Percentiles rank a stretch among this genome's conserved stretches.
Evolutionary conservation across 148 eudicot genomes (phyloP).

Genomic region (Amaranthus hypochondriacus): DNA sequence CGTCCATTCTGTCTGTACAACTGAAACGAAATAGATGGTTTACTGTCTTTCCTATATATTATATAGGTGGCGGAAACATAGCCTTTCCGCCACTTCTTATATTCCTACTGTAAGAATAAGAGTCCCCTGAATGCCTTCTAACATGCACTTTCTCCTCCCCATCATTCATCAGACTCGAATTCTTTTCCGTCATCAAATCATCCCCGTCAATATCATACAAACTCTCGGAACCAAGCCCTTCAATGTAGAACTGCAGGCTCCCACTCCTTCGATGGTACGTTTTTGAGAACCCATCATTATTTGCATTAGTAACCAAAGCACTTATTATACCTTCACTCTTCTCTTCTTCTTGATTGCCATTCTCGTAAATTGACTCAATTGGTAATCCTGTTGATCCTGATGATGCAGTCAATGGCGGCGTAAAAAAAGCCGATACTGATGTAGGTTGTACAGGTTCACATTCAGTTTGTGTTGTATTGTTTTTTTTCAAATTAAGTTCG

Average conservation of each 20-base stretch:
- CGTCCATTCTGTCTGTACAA: conserved; percentile 66
- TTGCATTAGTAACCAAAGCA: conserved; percentile 4
- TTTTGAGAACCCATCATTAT: conserved; percentile 10
- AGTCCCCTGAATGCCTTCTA: conserved; percentile 14
- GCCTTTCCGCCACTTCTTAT: conserved; percentile 27
- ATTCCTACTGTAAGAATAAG: conserved; percentile 27
- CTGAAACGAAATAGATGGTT: conserved; percentile 58
- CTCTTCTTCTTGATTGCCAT: conserved; percentile 11
- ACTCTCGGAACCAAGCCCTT: conserved; percentile 90
- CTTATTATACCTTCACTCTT: conserved; percentile 1
- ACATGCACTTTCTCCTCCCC: conserved; percentile 15
- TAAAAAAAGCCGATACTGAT: conserved; percentile 8
- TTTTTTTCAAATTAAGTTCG: conserved; percentile 52
- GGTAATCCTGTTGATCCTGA: conserved; percentile 4
- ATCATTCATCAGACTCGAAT: neutral
- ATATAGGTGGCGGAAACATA: conserved; percentile 74
- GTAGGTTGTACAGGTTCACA: neutral
- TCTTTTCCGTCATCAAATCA: conserved; percentile 32
- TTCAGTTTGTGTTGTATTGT: neutral
- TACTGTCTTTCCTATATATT: conserved; percentile 61
- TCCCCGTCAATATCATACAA: conserved; percentile 43
- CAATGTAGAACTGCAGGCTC: conserved; percentile 72
- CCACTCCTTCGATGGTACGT: conserved; percentile 39
- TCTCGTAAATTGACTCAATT: neutral
- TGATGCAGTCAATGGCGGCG: conserved; percentile 18